Evolutionary conservation across 768 basidiomycete genomes (phyloP), one percentile per base, ranked within the genome.

Genomic region (Psilocybe cyanescens): DNA sequence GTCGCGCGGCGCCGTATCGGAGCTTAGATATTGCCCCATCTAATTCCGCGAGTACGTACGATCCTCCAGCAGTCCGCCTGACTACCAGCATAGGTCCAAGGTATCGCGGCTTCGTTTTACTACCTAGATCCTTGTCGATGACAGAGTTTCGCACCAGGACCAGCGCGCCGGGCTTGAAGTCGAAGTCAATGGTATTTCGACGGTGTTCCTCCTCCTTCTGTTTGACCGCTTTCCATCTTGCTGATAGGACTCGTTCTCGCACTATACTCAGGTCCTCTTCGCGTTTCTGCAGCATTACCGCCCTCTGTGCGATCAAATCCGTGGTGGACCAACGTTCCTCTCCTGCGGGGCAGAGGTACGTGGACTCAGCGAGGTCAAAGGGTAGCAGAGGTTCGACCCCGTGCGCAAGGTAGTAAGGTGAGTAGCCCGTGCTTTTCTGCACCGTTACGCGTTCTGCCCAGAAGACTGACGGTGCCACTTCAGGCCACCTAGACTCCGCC

Each of bases 401-500:
- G 19, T 72, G 69, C 0, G 70, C 72, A 33, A 73, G 57, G 44
- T 70, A 75, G 56, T 67, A 78, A 2, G 77, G 76, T 8, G 72
- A 75, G 60, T 68, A 69, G 0, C 77, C 75, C 0, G 67, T 72
- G 0, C 61, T 37, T 44, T 67, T 68, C 19, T 67, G 62, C 5
- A 71, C 67, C 0, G 75, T 71, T 5, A 75, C 65, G 1, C 71
- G 51, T 50, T 77, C 74, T 0, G 75, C 71, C 74, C 71, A 76
- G 37, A 75, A 66, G 17, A 71, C 66, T 0, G 67, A 64, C 1
- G 70, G 68, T 0, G 62, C 64, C 0, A 71, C 49, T 1, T 28
- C 7, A 0, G 67, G 62, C 79, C 80, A 82, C 17, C 71, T 67
- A 0, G 56, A 37, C 8, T 67, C 58, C 31, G 75, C 57, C 0